Percentiles rank a stretch among this genome's conserved stretches.
phyloP scores from a whole-genome alignment of 1,139 yeast species.

The Yamadazyma taylorii region DNA sequence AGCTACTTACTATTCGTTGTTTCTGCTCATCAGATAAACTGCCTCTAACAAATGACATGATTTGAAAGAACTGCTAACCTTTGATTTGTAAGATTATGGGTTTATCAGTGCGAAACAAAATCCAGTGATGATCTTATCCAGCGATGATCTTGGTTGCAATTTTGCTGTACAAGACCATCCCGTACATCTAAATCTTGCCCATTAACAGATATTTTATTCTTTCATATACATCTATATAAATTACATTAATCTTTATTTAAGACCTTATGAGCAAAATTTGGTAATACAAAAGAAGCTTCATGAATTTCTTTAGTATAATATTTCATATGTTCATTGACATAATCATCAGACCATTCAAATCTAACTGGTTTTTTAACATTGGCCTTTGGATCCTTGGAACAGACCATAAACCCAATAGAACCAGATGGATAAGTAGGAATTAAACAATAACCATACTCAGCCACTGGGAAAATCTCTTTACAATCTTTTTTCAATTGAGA shows the following conservation, averaged over 20 bases:
- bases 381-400: constrained; percentile 69
- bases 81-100: too few relatives aligned
- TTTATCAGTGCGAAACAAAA: too few relatives aligned
- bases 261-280: constrained; percentile 71
- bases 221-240: too few relatives aligned
- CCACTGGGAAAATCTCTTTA: constrained; percentile 79
- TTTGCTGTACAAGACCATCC: too few relatives aligned
- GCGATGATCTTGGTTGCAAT: too few relatives aligned
- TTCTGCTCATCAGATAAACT: constrained; percentile 27
- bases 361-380: constrained; percentile 69
- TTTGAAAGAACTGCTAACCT: not conserved
- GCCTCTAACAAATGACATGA: constrained; percentile 24
- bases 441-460: constrained; percentile 82
- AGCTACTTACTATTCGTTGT: constrained; percentile 26
- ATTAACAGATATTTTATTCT: too few relatives aligned
- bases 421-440: constrained; percentile 96
- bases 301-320: constrained; percentile 82
- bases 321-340: constrained; percentile 64
- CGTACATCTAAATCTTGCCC: too few relatives aligned
- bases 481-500: constrained; percentile 75
- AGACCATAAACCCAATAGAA: constrained; percentile 91
- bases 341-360: constrained; percentile 56
- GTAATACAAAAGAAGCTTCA: constrained; percentile 82
- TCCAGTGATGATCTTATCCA: too few relatives aligned
- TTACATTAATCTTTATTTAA: constrained; percentile 28